Percentiles rank a stretch among this genome's conserved stretches.
phyloP scores from a whole-genome alignment of 176 grass and related monocot species.

The sorghum (Sorghum bicolor) region Sorghum_bicolor_NCBIv3 NC_012870.2:11103501-11104000 shows the following conservation, averaged over 20 bases:
- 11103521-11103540: background rate
- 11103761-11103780: constrained; percentile 22
- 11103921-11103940: background rate
- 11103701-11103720: background rate
- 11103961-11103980: background rate
- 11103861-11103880: background rate
- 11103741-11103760: constrained; percentile 92
- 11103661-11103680: background rate
- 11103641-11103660: background rate
- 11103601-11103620: background rate
- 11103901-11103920: background rate
- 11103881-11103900: background rate
- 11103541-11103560: constrained; percentile 26
- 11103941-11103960: too few species aligned
- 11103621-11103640: background rate
- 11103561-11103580: constrained; percentile 50
- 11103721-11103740: constrained; percentile 72
- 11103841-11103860: background rate
- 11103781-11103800: background rate
- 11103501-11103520: background rate
- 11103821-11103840: background rate
- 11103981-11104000: too few species aligned
- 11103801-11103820: constrained; percentile 6
- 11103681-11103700: background rate
- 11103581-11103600: background rate